Percentiles rank a stretch among this genome's conserved stretches.
Conservation (phyloP, 2,329 filamentous ascomycete species). For the Colletotrichum acutatum region DNA sequence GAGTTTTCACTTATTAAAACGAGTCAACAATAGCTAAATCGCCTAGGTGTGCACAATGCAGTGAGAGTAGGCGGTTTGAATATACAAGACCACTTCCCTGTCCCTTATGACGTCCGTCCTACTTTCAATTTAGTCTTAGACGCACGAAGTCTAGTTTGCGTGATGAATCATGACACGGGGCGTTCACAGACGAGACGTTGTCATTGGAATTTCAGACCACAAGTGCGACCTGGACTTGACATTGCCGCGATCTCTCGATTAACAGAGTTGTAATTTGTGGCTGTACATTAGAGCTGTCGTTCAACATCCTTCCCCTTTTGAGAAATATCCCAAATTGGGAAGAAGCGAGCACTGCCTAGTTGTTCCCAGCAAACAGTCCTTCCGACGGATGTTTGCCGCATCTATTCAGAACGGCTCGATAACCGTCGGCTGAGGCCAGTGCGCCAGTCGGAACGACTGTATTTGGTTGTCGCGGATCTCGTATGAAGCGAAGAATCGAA, state of each 20-base stretch:
- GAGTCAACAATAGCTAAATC: too few species aligned
- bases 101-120: neutral
- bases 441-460: neutral
- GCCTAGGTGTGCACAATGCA: too few species aligned
- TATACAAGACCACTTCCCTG: too few species aligned
- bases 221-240: neutral
- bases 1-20: too few species aligned
- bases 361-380: too few species aligned
- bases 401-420: neutral
- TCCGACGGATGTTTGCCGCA: neutral
- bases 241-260: neutral
- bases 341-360: neutral
- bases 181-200: neutral
- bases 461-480: neutral
- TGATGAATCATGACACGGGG: neutral
- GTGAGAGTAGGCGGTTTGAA: too few species aligned
- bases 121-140: neutral
- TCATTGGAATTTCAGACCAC: neutral
- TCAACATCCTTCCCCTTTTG: neutral
- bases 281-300: neutral
- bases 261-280: neutral
- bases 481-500: neutral
- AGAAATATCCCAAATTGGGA: neutral
- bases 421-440: neutral
- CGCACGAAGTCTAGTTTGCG: neutral